Conservation (phyloP, 768 basidiomycete genomes). For the Neoboletus brunneissimus region DNA sequence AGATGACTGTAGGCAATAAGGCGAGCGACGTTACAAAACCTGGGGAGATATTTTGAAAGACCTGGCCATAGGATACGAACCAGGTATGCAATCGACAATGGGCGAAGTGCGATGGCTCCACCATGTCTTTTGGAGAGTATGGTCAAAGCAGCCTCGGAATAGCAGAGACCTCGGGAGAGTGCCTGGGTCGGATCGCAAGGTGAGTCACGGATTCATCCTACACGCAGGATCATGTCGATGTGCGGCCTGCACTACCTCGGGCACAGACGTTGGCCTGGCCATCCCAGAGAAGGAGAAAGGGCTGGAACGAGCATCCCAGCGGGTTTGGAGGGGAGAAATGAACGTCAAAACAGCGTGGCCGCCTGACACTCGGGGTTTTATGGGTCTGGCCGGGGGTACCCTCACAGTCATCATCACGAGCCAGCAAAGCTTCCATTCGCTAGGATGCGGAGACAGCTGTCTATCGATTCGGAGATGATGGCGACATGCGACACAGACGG, state of each 20-base stretch:
- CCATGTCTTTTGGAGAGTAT: background rate
- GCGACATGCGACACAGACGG: too few relatives aligned
- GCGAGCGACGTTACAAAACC: background rate
- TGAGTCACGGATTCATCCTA: background rate
- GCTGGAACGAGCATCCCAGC: background rate
- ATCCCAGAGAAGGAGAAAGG: background rate
- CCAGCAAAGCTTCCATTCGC: background rate
- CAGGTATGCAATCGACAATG: background rate
- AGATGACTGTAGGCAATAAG: background rate
- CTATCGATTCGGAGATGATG: too few relatives aligned
- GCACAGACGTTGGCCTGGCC: background rate
- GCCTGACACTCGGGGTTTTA: background rate
- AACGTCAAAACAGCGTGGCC: background rate
- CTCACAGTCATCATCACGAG: constrained; percentile 11
- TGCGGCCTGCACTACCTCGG: background rate
- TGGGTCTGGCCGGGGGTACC: constrained; percentile 12
- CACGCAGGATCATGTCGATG: background rate
- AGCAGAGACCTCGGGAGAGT: background rate
- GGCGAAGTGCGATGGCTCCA: background rate
- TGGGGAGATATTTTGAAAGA: background rate
- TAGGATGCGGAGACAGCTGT: background rate
- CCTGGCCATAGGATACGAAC: background rate
- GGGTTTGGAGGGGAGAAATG: background rate
- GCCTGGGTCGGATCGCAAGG: background rate
- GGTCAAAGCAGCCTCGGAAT: background rate